phyloP scores from a whole-genome alignment of 148 eudicot genomes.

The Rhododendron ovatum region DNA sequence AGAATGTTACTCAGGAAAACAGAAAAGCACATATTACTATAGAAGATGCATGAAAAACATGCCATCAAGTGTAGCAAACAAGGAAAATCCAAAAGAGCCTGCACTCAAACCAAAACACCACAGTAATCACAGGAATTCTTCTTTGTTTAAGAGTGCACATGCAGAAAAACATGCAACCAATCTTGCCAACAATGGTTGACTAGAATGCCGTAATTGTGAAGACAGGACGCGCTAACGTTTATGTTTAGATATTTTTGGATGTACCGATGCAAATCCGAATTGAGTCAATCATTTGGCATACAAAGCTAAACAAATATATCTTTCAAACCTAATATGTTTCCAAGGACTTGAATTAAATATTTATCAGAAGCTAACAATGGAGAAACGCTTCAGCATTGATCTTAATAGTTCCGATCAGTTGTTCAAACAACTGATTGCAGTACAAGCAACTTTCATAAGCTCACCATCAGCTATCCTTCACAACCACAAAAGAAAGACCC shows the following conservation, averaged over 20 bases:
- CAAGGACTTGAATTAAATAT: background rate
- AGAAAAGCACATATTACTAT: background rate
- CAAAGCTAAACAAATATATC: background rate
- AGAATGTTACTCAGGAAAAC: background rate
- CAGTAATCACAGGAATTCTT: background rate
- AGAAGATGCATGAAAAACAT: background rate
- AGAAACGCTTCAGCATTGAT: background rate
- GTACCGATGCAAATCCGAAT: background rate
- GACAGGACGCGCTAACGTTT: no score
- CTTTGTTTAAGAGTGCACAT: background rate
- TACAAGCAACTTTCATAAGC: background rate
- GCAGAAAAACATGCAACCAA: background rate
- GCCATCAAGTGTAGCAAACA: background rate
- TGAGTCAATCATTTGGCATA: background rate
- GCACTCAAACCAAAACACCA: background rate
- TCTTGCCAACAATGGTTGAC: background rate
- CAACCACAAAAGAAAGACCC: background rate
- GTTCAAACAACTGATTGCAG: background rate
- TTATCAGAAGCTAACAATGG: background rate
- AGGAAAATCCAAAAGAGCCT: background rate
- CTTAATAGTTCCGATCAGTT: background rate
- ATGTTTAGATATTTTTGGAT: background rate
- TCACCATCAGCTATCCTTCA: background rate
- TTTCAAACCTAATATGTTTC: background rate
- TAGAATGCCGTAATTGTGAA: background rate